A percentile compares a stretch with the other conserved stretches of the same genome.
These are phyloP conservation scores for Zygosaccharomyces bailii DNA, from an alignment of 805 yeast species.

Conservation along the genomic window DNA sequence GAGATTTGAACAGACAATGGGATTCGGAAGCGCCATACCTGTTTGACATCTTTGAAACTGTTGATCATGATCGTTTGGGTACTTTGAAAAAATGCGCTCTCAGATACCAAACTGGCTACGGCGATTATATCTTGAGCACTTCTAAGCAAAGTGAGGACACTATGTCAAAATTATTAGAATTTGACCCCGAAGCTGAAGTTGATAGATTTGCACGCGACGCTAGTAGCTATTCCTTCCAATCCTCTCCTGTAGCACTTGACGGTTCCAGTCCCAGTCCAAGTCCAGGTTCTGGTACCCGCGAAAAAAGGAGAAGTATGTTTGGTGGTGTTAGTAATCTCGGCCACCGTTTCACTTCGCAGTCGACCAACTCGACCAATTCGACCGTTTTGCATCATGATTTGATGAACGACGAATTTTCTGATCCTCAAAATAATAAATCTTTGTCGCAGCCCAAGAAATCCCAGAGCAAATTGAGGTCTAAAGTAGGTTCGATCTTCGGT, in stretches of 20 bases:
- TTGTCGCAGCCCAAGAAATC: slow-evolving; percentile 32
- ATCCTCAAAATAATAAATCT: slow-evolving; percentile 31
- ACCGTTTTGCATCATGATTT: slow-evolving; percentile 34
- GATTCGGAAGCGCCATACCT: slow-evolving; percentile 72
- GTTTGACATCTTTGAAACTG: slow-evolving; percentile 68
- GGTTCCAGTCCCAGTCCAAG: slow-evolving; percentile 9
- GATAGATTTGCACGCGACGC: slow-evolving; percentile 49
- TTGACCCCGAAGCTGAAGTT: slow-evolving; percentile 60
- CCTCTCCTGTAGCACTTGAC: slow-evolving; percentile 8
- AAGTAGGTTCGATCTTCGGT: slow-evolving; percentile 72
- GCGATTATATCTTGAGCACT: slow-evolving; percentile 48
- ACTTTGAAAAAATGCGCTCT: slow-evolving; percentile 63
- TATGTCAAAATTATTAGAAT: slow-evolving; percentile 60
- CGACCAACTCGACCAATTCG: slow-evolving; percentile 23
- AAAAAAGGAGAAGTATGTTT: slow-evolving; percentile 29
- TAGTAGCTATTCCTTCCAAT: slow-evolving; percentile 26
- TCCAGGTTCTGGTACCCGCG: slow-evolving; percentile 11
- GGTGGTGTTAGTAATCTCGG: slow-evolving; percentile 23
- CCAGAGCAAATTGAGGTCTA: slow-evolving; percentile 52
- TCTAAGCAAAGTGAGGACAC: slow-evolving; percentile 57
- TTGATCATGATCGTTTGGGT: slow-evolving; percentile 60
- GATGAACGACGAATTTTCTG: slow-evolving; percentile 34
- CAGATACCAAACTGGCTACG: slow-evolving; percentile 58
- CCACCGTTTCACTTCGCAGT: slow-evolving; percentile 27
- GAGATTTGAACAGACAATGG: slow-evolving; percentile 59